These are phyloP conservation scores for Brachypodium distachyon DNA, from an alignment of 202 grass and related monocot genomes.

Conservation along the genomic window DNA sequence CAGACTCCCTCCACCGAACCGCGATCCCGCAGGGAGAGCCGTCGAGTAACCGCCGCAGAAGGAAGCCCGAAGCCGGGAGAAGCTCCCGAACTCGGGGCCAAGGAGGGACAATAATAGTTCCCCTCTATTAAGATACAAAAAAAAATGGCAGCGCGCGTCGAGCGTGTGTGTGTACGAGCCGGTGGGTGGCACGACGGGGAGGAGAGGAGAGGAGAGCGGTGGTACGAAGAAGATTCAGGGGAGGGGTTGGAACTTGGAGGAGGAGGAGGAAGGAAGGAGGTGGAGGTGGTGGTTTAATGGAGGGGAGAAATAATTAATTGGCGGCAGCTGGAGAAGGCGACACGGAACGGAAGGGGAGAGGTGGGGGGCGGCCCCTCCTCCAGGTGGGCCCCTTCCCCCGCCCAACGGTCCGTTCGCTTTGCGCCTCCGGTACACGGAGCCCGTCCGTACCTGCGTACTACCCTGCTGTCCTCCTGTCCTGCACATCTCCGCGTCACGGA, in stretches of 20 bases:
- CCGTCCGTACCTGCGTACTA: conserved; percentile 1
- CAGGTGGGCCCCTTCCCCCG: background rate
- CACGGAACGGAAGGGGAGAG: conserved; percentile 8
- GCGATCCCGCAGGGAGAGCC: background rate
- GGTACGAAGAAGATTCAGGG: conserved; percentile 23
- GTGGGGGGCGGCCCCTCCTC: background rate
- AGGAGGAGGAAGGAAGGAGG: background rate
- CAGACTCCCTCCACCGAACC: background rate
- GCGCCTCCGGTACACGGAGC: conserved; percentile 18
- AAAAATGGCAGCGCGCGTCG: background rate
- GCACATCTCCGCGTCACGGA: background rate
- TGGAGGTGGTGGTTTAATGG: conserved; percentile 43
- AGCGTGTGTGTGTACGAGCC: background rate
- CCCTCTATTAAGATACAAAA: background rate
- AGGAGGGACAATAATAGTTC: too few species aligned
- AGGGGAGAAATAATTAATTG: conserved; percentile 40
- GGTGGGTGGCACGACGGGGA: conserved; percentile 32
- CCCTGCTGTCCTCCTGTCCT: too few species aligned
- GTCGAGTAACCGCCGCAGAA: background rate
- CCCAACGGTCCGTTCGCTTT: conserved; percentile 26
- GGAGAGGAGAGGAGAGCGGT: background rate
- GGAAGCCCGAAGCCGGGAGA: background rate
- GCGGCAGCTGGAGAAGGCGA: conserved; percentile 51
- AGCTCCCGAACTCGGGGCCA: too few species aligned
- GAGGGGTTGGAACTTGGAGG: background rate